phyloP scores from a whole-genome alignment of 208 protist species.

The Sergeia podlipaevii region DNA sequence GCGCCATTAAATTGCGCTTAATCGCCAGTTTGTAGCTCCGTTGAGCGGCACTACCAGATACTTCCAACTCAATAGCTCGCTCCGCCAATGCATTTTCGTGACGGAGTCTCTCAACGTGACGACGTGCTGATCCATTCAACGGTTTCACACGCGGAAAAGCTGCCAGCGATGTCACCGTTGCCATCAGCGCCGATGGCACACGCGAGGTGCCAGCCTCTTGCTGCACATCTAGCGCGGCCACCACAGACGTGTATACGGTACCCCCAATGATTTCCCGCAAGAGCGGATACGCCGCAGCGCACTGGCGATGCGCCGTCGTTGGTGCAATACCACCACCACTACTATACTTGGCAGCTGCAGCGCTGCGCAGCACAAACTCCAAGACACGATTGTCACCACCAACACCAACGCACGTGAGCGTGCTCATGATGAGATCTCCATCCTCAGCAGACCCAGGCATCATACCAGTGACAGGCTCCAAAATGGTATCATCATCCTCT shows the following conservation, averaged over 20 bases:
- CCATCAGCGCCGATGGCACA: slow-evolving; percentile 11
- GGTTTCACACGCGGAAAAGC: slow-evolving; percentile 14
- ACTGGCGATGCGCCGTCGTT: too few relatives aligned
- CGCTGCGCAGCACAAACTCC: not conserved
- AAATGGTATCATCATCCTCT: slow-evolving; percentile 5
- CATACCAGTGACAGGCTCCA: slow-evolving; percentile 1
- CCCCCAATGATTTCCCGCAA: slow-evolving; percentile 15
- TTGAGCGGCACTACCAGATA: slow-evolving; percentile 9
- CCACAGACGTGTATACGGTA: slow-evolving; percentile 16
- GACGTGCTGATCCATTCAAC: slow-evolving; percentile 19
- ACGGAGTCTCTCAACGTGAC: slow-evolving; percentile 9
- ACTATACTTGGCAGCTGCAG: too few relatives aligned
- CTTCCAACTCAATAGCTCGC: not conserved
- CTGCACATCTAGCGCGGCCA: slow-evolving; percentile 24
- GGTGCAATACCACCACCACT: too few relatives aligned
- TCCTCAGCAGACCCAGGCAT: not conserved
- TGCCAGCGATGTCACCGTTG: too few relatives aligned
- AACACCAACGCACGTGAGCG: slow-evolving; percentile 3
- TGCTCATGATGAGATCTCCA: slow-evolving; percentile 5
- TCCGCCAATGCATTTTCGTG: slow-evolving; percentile 4
- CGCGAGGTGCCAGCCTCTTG: slow-evolving; percentile 8
- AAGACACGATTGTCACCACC: not conserved
- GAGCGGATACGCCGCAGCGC: slow-evolving; percentile 1
- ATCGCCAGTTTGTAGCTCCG: slow-evolving; percentile 2
- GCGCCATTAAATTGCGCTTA: slow-evolving; percentile 3